Base-by-base conservation (phyloP, 345 rosid species). In the Eucalyptus curtisii region DNA sequence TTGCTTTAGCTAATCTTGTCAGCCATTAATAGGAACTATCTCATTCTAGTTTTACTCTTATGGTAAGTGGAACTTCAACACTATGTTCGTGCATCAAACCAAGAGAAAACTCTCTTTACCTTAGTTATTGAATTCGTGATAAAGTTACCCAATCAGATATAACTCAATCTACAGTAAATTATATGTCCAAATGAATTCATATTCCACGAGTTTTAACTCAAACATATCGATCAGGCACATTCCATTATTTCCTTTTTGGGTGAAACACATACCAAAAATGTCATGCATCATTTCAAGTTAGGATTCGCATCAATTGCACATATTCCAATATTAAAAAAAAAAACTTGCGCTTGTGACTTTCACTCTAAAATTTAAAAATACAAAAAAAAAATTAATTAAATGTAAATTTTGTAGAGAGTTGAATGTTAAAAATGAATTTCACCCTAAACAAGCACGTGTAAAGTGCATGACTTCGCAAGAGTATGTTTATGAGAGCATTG, bases 191-290 rank as follows among this genome's bases (percentile, higher is more conserved):
- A 64, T 64, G 19, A 64, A 64, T 13, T 15, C 33, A 30, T 30
- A n/a, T 31, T 64, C 76, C n/a, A 59, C 0, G 20, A 64, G 8
- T 64, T 14, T 14, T 30, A n/a, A n/a, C 19, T 64, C 19, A 13
- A n/a, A 7, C 1, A 2, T 30, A 64, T 64, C 2, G 4, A 61
- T 61, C 1, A 0, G 8, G 5, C 5, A 14, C 31, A 64, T n/a
- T 64, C 37, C 40, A 64, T n/a, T 14, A 64, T 64, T 64, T 64
- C 40, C 3, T 64, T n/a, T 27, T 31, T 64, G 20, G 76, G 20
- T n/a, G 76, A 64, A 64, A 64, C 10, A 13, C 3, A 2, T 31
- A 30, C 25, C 0, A 64, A 64, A 64, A 64, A n/a, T 1, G 14
- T 7, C 40, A n/a, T 64, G 37, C 40, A 14, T 14, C 2, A 64